phyloP scores from a whole-genome alignment of 2,329 filamentous ascomycete species.

The Nigrospora sphaerica region DNA sequence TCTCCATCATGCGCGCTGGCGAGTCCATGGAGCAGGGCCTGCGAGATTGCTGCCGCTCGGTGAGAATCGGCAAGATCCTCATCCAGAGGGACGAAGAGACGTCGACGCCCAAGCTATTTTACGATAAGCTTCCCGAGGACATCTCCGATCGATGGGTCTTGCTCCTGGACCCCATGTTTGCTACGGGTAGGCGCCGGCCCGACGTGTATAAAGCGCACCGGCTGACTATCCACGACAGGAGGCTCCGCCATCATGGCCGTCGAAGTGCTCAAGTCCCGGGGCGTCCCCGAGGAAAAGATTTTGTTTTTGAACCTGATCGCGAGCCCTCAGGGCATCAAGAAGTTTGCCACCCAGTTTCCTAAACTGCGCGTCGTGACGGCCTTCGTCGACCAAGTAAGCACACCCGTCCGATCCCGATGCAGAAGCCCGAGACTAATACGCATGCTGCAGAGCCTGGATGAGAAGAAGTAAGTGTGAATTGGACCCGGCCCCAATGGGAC shows the following conservation, averaged over 20 bases:
- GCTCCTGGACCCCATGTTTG: conserved; percentile 97
- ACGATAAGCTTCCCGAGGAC: conserved; percentile 93
- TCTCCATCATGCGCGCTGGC: conserved; percentile 96
- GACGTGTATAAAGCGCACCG: not conserved
- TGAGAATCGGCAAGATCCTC: conserved; percentile 95
- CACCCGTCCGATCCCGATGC: not conserved
- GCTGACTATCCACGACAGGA: conserved; percentile 40
- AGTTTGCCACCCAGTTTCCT: conserved; percentile 84
- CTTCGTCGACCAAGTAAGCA: conserved; percentile 72
- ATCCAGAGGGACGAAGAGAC: conserved; percentile 98
- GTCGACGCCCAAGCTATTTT: conserved; percentile 84
- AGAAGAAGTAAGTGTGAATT: conserved; percentile 71
- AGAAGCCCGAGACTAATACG: conserved; percentile 12
- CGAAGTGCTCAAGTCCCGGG: conserved; percentile 80
- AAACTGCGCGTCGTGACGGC: conserved; percentile 88
- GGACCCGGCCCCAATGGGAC: not conserved
- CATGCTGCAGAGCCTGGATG: conserved; percentile 67
- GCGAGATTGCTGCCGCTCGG: conserved; percentile 93
- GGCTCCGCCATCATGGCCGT: conserved; percentile 97
- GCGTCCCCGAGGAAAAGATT: conserved; percentile 91
- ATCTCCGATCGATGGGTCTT: conserved; percentile 91
- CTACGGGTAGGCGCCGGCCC: conserved; percentile 61
- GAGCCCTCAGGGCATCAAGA: conserved; percentile 86
- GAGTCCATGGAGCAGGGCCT: conserved; percentile 98
- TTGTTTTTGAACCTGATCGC: conserved; percentile 95